phyloP scores from a whole-genome alignment of 2,329 filamentous ascomycete species.

The Talaromyces sp. region DNA sequence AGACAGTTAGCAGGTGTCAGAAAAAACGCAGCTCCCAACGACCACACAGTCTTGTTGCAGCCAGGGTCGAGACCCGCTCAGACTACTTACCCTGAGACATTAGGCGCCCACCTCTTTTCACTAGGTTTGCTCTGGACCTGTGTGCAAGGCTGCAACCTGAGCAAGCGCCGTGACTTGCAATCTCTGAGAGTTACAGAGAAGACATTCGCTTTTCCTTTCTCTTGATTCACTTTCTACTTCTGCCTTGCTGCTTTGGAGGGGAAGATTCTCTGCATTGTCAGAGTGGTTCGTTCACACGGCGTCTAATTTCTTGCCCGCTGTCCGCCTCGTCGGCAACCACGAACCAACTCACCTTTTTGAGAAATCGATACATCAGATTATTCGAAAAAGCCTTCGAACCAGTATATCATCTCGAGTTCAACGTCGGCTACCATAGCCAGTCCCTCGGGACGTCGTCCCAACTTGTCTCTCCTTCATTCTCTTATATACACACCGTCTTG shows the following conservation, averaged over 20 bases:
- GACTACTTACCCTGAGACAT: slow-evolving; percentile 15
- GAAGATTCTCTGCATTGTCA: not conserved
- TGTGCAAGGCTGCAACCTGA: slow-evolving; percentile 6
- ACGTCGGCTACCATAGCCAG: slow-evolving; percentile 10
- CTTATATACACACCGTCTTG: not conserved
- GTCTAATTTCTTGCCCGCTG: not conserved
- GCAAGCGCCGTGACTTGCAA: slow-evolving; percentile 10
- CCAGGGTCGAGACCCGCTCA: slow-evolving; percentile 15
- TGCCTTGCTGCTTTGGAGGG: not conserved
- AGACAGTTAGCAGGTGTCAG: slow-evolving; percentile 10
- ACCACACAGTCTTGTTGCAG: slow-evolving; percentile 2
- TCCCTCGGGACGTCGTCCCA: slow-evolving; percentile 16
- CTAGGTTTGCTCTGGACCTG: not conserved
- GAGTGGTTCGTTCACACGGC: slow-evolving; percentile 1
- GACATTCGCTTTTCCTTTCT: not conserved
- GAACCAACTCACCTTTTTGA: not conserved
- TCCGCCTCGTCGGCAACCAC: slow-evolving; percentile 3
- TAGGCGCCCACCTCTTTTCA: slow-evolving; percentile 12
- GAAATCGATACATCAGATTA: not conserved
- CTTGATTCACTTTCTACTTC: not conserved
- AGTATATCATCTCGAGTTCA: not conserved
- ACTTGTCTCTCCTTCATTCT: slow-evolving; percentile 3
- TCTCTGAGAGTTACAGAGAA: not conserved
- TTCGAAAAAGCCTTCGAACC: not conserved
- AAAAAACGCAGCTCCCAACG: not conserved